These are phyloP conservation scores for Solanum hybrid DNA, from an alignment of 305 asterid species.

Conservation along the genomic window DNA sequence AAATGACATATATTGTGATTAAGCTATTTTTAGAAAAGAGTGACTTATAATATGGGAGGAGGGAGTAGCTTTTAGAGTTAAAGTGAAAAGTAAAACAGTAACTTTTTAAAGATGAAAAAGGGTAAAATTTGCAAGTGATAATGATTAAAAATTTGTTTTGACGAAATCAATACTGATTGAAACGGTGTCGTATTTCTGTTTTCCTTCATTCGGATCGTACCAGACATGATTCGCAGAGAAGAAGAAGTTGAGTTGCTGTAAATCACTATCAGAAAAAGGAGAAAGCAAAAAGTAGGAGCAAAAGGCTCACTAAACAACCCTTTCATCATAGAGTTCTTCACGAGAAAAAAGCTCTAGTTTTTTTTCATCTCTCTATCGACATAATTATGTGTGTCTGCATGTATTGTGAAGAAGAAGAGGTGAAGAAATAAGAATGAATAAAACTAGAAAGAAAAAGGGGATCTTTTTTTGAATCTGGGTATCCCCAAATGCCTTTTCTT, in stretches of 20 bases:
- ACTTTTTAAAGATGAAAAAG: background rate
- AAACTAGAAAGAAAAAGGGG: conserved; percentile 29
- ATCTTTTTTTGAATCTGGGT: conserved; percentile 29
- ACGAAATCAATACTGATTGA: background rate
- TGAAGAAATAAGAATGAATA: conserved; percentile 14
- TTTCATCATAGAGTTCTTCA: conserved; percentile 16
- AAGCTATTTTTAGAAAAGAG: too few relatives aligned
- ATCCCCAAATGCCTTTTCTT: conserved; percentile 3
- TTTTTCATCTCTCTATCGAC: background rate
- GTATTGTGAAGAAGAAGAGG: background rate
- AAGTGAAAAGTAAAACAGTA: background rate
- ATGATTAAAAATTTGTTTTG: background rate
- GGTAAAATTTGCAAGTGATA: background rate
- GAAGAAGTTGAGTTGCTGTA: conserved; percentile 4
- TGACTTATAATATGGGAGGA: too few relatives aligned
- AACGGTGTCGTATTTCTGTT: background rate
- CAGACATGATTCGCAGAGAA: background rate
- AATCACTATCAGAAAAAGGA: conserved; percentile 8
- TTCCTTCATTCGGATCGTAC: background rate
- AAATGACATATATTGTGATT: too few relatives aligned
- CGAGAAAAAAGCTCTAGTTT: conserved; percentile 27
- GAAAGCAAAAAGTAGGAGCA: conserved; percentile 6
- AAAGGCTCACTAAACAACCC: background rate
- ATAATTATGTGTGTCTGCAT: conserved; percentile 22
- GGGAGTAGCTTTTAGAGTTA: too few relatives aligned